Evolutionary conservation across 768 basidiomycete species (phyloP), one percentile per base, ranked within the genome.

Genomic region (Phaeolepiota aurea): DNA sequence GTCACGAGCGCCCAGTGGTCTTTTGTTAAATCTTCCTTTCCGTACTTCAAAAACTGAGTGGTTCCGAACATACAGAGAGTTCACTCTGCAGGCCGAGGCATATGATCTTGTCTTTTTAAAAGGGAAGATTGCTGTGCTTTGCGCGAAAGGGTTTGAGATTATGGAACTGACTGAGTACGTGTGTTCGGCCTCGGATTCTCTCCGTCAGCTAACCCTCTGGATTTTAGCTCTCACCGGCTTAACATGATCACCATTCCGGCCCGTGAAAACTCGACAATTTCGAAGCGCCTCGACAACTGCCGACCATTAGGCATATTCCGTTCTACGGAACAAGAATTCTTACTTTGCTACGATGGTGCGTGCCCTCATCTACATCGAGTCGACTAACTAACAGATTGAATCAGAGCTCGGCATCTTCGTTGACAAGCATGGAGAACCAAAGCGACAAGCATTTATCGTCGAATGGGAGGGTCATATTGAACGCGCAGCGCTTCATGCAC

Each of bases 401-500:
- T 11, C 47, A 88, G 88, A 91, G 58, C 93, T 96, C 45, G 92
- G 91, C 9, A 71, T 96, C 28, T 94, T 87, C 51, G 91, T 96
- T 20, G 81, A 93, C 59, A 81, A 87, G 25, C 87, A 91, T 44
- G 93, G 93, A n/a, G 79, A 84, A 41, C 87, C 88, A 1, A 86
- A 79, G 49, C 78, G 88, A 20, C 50, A 63, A 4, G 65, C 73
- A 13, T 74, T 76, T 14, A 79, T 80, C 3, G 84, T 96, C 41
- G 93, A 98, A 58, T 98, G 91, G 90, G 93, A 98, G 58, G 89
- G 91, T 13, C 83, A 77, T 0, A 89, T 88, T 0, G 88, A 92
- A 48, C 80, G 79, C 21, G 88, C 88, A 16, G 89, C 90, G 1
- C 81, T 88, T 64, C 91, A 93, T 55, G 76, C 82, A 33, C 92